A percentile compares a stretch with the other conserved stretches of the same genome.
phyloP scores from a whole-genome alignment of 805 yeast species.

The Nakazawaea holstii region DNA sequence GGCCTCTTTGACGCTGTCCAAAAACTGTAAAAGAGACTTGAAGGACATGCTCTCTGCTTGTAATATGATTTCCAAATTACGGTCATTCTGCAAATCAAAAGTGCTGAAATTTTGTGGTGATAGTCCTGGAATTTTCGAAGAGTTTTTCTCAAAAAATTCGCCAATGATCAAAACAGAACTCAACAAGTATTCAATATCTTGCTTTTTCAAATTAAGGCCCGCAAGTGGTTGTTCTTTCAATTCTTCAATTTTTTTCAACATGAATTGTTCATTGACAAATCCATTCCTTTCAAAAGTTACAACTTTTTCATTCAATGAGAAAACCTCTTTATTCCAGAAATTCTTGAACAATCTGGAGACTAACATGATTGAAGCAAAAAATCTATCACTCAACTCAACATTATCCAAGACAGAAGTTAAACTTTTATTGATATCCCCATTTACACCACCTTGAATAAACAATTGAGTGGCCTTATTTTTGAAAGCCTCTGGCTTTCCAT shows the following conservation, averaged over 20 bases:
- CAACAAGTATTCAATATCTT: conserved; percentile 60
- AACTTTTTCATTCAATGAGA: conserved; percentile 30
- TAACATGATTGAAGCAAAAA: conserved; percentile 79
- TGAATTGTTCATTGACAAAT: conserved; percentile 25
- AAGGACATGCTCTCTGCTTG: conserved; percentile 93
- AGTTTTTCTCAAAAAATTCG: conserved; percentile 65
- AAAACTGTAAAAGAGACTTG: conserved; percentile 66
- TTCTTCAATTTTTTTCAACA: conserved; percentile 34
- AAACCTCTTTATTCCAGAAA: conserved; percentile 72
- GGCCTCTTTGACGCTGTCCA: conserved; percentile 81
- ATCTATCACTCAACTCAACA: conserved; percentile 87
- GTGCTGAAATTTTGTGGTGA: conserved; percentile 51
- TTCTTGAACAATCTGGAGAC: conserved; percentile 74
- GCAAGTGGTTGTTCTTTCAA: conserved; percentile 31
- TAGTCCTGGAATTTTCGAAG: conserved; percentile 55
- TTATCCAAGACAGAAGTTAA: conserved; percentile 48
- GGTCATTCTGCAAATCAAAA: conserved; percentile 40
- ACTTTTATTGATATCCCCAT: conserved; percentile 35
- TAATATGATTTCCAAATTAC: conserved; percentile 53
- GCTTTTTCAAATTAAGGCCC: conserved; percentile 40
- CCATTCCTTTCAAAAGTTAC: conserved; percentile 31
- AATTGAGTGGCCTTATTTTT: conserved; percentile 43
- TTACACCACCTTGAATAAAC: conserved; percentile 50
- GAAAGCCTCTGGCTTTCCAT: conserved; percentile 48
- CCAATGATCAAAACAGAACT: conserved; percentile 66